Percentiles rank a stretch among this genome's conserved stretches.
phyloP scores from a whole-genome alignment of 352 stramenopile species.

The Phytophthora sojae region DNA sequence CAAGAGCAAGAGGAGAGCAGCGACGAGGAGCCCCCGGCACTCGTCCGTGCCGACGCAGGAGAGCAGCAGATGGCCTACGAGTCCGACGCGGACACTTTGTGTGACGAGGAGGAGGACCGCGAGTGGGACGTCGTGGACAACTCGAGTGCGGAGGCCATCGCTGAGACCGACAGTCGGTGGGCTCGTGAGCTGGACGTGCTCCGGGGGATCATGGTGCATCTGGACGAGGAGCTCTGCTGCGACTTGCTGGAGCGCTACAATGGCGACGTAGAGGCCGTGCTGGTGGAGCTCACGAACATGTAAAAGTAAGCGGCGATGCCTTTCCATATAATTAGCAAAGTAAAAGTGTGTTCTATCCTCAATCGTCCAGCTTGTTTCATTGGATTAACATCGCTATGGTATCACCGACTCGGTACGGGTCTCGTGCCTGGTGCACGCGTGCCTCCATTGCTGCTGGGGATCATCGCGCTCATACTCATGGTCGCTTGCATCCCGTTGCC shows the following conservation, averaged over 20 bases:
- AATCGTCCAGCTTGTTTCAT: background rate
- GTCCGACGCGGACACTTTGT: conserved; percentile 74
- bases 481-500: conserved; percentile 41
- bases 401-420: conserved; percentile 31
- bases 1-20: conserved; percentile 25
- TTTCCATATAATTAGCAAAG: conserved; percentile 31
- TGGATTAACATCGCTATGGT: conserved; percentile 6
- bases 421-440: conserved; percentile 17
- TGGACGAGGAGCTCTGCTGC: conserved; percentile 52
- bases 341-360: conserved; percentile 32
- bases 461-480: conserved; percentile 49
- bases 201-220: conserved; percentile 59
- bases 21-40: conserved; percentile 31
- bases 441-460: conserved; percentile 25
- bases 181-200: conserved; percentile 52
- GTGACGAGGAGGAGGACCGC: conserved; percentile 58
- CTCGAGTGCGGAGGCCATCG: conserved; percentile 35
- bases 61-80: conserved; percentile 42
- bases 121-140: conserved; percentile 63
- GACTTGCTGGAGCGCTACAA: conserved; percentile 63
- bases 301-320: conserved; percentile 36
- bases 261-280: conserved; percentile 60
- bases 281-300: conserved; percentile 70
- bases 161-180: conserved; percentile 47
- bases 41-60: conserved; percentile 11